Conservation (phyloP, 2,329 filamentous ascomycete genomes). For the Penicillium sp. region DNA sequence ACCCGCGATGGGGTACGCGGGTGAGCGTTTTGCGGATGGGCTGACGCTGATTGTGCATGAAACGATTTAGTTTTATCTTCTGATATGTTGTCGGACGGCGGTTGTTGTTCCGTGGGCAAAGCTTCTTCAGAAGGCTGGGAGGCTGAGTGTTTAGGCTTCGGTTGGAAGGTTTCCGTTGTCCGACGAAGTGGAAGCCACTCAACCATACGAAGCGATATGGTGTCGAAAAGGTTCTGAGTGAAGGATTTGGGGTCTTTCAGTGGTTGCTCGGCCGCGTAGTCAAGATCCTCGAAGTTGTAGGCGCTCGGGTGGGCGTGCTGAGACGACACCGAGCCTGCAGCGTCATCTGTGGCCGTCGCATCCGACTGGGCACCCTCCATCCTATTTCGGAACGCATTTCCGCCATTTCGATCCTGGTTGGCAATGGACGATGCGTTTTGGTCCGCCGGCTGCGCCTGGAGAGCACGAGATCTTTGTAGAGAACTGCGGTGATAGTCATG, state of each 20-base stretch:
- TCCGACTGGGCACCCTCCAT: not conserved
- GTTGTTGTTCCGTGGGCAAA: constrained; percentile 3
- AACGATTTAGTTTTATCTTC: constrained; percentile 9
- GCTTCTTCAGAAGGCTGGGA: not conserved
- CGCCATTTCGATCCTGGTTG: not conserved
- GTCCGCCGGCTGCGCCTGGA: constrained; percentile 17
- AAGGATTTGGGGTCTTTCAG: constrained; percentile 61
- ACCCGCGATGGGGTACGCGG: constrained; percentile 32
- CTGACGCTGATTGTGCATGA: constrained; percentile 6
- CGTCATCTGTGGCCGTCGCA: not conserved
- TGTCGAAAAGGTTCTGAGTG: constrained; percentile 57
- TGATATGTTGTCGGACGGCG: constrained; percentile 1
- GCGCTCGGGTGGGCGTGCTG: constrained; percentile 3
- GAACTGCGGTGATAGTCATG: constrained; percentile 29
- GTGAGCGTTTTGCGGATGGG: constrained; percentile 10
- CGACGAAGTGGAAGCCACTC: constrained; percentile 47
- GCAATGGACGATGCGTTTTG: constrained; percentile 2
- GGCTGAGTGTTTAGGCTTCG: constrained; percentile 3
- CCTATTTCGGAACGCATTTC: not conserved
- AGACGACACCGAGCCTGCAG: constrained; percentile 1
- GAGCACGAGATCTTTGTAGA: constrained; percentile 33
- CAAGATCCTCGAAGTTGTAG: constrained; percentile 21
- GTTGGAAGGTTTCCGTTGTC: constrained; percentile 22
- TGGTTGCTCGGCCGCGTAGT: constrained; percentile 24
- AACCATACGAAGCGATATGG: constrained; percentile 45